These are phyloP conservation scores for Coemansia sp. DNA, from an alignment of 192 early-diverging fungal species.

Conservation along the genomic window DNA sequence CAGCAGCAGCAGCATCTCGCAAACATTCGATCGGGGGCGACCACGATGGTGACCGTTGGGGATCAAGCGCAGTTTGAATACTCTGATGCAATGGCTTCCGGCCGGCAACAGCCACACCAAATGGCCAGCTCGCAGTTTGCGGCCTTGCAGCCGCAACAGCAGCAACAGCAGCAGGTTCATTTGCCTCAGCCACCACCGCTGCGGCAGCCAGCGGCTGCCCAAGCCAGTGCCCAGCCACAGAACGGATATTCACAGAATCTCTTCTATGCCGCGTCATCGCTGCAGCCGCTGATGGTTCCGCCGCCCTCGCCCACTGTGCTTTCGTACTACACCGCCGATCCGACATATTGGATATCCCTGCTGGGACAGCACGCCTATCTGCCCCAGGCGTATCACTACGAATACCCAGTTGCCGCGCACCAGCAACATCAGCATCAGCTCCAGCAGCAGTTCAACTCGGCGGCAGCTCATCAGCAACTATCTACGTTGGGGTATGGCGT, in stretches of 20 bases:
- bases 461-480: constrained; percentile 18
- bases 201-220: constrained; percentile 1
- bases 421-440: constrained; percentile 21
- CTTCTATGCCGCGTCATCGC: constrained; percentile 21
- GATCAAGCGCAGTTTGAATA: not conserved
- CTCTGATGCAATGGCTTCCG: not conserved
- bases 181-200: too few species aligned
- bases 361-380: constrained; percentile 39
- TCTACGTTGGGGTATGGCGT: constrained; percentile 16
- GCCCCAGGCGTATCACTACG: constrained; percentile 45
- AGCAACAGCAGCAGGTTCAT: constrained; percentile 11
- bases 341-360: constrained; percentile 44
- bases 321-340: constrained; percentile 53
- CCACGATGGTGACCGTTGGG: not conserved
- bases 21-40: not conserved
- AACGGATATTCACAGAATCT: constrained; percentile 18
- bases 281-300: constrained; percentile 52
- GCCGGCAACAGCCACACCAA: not conserved
- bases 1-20: constrained; percentile 14
- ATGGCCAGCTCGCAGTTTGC: not conserved
- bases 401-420: constrained; percentile 34
- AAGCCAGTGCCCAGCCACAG: constrained; percentile 2
- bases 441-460: too few species aligned
- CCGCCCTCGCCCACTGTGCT: constrained; percentile 55
- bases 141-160: constrained; percentile 2